Base-by-base conservation (phyloP, 805 yeast genomes). In the Candida ortonii region DNA sequence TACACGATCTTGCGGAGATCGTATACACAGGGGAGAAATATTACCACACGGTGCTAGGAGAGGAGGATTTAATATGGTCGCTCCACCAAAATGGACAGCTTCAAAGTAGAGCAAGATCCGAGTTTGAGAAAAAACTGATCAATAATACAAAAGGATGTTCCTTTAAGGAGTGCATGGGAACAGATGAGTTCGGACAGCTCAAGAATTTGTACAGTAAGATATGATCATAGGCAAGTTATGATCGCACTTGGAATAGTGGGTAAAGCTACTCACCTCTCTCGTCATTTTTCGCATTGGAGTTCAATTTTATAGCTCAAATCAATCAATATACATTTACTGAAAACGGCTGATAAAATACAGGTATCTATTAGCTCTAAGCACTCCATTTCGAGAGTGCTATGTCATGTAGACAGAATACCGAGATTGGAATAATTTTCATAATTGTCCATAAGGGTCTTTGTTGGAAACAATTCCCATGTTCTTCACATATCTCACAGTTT, bases 1-100 rank as follows among this genome's bases (percentile, higher is more conserved):
- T 84, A n/a, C 84, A 75, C 48, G 90, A 84, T 52, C 50, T 84
- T 18, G 80, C 87, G 2, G 69, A 68, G 37, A 65, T 82, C 7
- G 62, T 73, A 3, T 73, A 75, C 50, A 43, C 74, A 47, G 64
- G 64, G 24, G 41, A 55, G 33, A 41, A 56, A 15, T 38, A 39
- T 6, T 68, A 45, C 21, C 52, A 46, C 5, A 28, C 46, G 10
- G 55, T 64, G 17, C 53, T 73, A 28, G 86, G 84, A 2, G 82
- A 81, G 44, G 89, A 82, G 52, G 83, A 78, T 39, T 57, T 82
- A 38, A 78, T 82, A 19, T 67, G 74, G 59, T 71, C 76, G 13
- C 50, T 81, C 15, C 49, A 36, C 10, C 66, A 74, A 53, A 64
- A 74, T 4, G 67, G 70, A 6, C 83, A 77, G 49, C 69, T 82